Conservation (phyloP, 306 rosid species). For the Cicer cuneatum region DNA sequence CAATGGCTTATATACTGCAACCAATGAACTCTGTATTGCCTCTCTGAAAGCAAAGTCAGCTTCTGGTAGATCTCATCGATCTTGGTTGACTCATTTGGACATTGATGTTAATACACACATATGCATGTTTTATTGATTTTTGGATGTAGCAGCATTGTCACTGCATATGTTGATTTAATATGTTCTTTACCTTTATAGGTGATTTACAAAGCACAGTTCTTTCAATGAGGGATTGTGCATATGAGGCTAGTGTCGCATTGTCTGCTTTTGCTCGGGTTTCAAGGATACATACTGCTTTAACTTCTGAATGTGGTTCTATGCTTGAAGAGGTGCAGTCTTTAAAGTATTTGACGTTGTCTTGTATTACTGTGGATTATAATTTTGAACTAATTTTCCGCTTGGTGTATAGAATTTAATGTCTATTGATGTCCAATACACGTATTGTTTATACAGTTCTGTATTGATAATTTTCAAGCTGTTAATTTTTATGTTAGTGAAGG, state of each 20-base stretch:
- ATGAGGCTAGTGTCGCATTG: conserved; percentile 76
- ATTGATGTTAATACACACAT: conserved; percentile 32
- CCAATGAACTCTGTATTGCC: conserved; percentile 74
- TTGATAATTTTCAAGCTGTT: conserved; percentile 15
- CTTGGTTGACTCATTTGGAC: conserved; percentile 25
- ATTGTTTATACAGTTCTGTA: conserved; percentile 21
- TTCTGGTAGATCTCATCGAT: conserved; percentile 65
- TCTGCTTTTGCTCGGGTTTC: conserved; percentile 72
- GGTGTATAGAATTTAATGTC: conserved; percentile 30
- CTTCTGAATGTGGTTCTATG: conserved; percentile 98
- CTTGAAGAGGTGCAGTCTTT: conserved; percentile 81
- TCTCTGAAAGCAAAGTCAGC: conserved; percentile 86
- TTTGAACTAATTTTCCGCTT: conserved; percentile 23
- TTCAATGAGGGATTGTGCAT: conserved; percentile 87
- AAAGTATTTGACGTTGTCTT: conserved; percentile 27
- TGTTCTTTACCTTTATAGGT: conserved; percentile 55
- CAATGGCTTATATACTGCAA: conserved; percentile 71
- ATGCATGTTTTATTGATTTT: conserved; percentile 34
- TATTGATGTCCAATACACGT: conserved; percentile 29
- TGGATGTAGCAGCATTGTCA: conserved; percentile 12
- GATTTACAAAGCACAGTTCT: conserved; percentile 81
- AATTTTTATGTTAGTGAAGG: conserved; percentile 15
- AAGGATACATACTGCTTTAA: conserved; percentile 84
- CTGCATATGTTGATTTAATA: conserved; percentile 37
- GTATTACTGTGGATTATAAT: conserved; percentile 27